Evolutionary conservation across 108 stramenopile genomes (phyloP), one percentile per base, ranked within the genome.

Genomic region (Pseudonitzschia multistriata): DNA sequence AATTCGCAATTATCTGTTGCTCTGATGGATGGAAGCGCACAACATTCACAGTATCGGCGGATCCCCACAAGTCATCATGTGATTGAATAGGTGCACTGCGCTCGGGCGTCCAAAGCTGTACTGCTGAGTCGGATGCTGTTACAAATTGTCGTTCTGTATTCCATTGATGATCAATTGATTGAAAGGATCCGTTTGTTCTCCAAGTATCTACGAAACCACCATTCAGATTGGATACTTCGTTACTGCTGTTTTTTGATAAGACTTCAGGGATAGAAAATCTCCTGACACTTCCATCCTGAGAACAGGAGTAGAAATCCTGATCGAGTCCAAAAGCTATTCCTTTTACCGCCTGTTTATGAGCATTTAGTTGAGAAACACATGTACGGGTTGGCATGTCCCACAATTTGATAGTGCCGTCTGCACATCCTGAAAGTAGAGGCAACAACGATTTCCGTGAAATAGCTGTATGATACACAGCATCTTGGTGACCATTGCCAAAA

Each of bases 21-120:
- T 99, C 99, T 8, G 96, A 94, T 3, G 99, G 99, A 83, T 98
- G 97, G 69, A 77, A 98, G 34, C 96, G 77, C 17, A 97, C 97
- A 28, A 89, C 90, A 57, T 80, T 82, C 45, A 97, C 90, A 5
- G 89, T 92, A 63, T 97, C 92, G 64, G 97, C 97, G 2, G 91
- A 85, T 34, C 98, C 97, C 96, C 97, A 99, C 11, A 94, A 72
- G 68, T 88, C 79, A 59, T 57, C 49, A 66, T 88, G 84, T 19
- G 88, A 83, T 48, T 89, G 88, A 14, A 96, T 74, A 14, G 98
- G 95, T n/a, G 85, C 70, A 21, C 83, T 68, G 24, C 99, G 83
- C 19, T 81, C 81, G 10, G 90, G 84, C 57, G 91, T 83, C 99
- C 99, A 99, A 3, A 99, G 68, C 45, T 90, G 83, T 6, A 99